Conservation (phyloP, 2,329 filamentous ascomycete genomes). For the Aspergillus luchuensis region DNA sequence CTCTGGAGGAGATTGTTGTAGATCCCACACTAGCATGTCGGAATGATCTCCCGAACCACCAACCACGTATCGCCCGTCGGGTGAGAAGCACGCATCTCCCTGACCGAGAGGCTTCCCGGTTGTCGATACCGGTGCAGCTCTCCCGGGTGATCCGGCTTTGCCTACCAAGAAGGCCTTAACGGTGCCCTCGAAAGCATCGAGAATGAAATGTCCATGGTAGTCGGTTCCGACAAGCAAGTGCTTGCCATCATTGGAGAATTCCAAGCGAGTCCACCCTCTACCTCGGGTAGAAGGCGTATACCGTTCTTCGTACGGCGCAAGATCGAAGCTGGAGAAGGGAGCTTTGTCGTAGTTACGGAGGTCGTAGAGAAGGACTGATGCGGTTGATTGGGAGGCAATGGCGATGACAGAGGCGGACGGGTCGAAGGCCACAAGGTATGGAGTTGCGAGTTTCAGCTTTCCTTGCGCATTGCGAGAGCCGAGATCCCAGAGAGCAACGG, state of each 20-base stretch:
- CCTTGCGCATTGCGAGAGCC: slow-evolving; percentile 78
- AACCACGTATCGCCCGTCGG: slow-evolving; percentile 85
- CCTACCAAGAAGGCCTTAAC: slow-evolving; percentile 71
- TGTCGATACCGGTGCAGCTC: slow-evolving; percentile 54
- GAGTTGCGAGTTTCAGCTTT: slow-evolving; percentile 75
- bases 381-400: slow-evolving; percentile 77
- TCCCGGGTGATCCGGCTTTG: slow-evolving; percentile 50
- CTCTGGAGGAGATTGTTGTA: slow-evolving; percentile 57
- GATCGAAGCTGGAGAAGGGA: slow-evolving; percentile 83
- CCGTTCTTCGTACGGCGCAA: slow-evolving; percentile 61
- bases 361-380: slow-evolving; percentile 85
- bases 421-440: slow-evolving; percentile 85
- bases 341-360: slow-evolving; percentile 90
- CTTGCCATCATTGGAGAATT: slow-evolving; percentile 96
- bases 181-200: slow-evolving; percentile 88
- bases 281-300: slow-evolving; percentile 53
- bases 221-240: slow-evolving; percentile 80
- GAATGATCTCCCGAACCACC: slow-evolving; percentile 70
- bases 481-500: slow-evolving; percentile 87
- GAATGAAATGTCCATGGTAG: slow-evolving; percentile 79
- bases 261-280: slow-evolving; percentile 77
- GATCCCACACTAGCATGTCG: slow-evolving; percentile 86
- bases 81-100: slow-evolving; percentile 83
- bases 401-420: slow-evolving; percentile 91
- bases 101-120: slow-evolving; percentile 56